phyloP scores from a whole-genome alignment of 805 yeast species.

The Dipodascopsis uninucleata region DNA sequence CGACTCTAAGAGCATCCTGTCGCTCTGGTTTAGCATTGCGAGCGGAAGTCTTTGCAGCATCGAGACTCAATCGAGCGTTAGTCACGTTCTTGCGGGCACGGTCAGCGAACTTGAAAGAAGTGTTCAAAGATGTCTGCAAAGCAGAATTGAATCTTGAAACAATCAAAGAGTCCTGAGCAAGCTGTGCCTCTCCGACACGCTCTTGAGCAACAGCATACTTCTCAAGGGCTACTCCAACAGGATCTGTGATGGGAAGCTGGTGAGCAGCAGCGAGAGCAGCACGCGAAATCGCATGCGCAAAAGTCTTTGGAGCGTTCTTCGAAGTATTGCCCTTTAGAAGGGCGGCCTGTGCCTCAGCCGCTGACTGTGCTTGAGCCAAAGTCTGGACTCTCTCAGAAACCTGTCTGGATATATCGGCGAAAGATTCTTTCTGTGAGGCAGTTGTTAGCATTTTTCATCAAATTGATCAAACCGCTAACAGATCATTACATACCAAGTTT shows the following conservation, averaged over 20 bases:
- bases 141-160: slow-evolving; percentile 65
- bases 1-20: slow-evolving; percentile 68
- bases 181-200: slow-evolving; percentile 75
- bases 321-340: slow-evolving; percentile 51
- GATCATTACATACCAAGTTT: slow-evolving; percentile 41
- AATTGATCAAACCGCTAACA: background rate
- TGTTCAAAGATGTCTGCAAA: slow-evolving; percentile 57
- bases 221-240: slow-evolving; percentile 59
- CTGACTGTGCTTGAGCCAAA: slow-evolving; percentile 66
- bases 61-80: slow-evolving; percentile 72
- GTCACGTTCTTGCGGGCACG: slow-evolving; percentile 71
- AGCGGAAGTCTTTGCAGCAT: slow-evolving; percentile 62
- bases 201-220: slow-evolving; percentile 66
- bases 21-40: slow-evolving; percentile 55
- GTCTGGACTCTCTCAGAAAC: slow-evolving; percentile 62
- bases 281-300: slow-evolving; percentile 75
- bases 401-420: slow-evolving; percentile 64
- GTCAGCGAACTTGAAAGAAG: slow-evolving; percentile 58
- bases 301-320: slow-evolving; percentile 63
- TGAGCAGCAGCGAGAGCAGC: slow-evolving; percentile 59
- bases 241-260: slow-evolving; percentile 44
- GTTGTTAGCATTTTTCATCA: background rate
- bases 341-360: slow-evolving; percentile 80
- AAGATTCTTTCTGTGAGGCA: slow-evolving; percentile 56
- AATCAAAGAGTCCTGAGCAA: slow-evolving; percentile 75